Evolutionary conservation across 352 stramenopile genomes (phyloP).

Genomic region (Phytophthora megakarya): DNA sequence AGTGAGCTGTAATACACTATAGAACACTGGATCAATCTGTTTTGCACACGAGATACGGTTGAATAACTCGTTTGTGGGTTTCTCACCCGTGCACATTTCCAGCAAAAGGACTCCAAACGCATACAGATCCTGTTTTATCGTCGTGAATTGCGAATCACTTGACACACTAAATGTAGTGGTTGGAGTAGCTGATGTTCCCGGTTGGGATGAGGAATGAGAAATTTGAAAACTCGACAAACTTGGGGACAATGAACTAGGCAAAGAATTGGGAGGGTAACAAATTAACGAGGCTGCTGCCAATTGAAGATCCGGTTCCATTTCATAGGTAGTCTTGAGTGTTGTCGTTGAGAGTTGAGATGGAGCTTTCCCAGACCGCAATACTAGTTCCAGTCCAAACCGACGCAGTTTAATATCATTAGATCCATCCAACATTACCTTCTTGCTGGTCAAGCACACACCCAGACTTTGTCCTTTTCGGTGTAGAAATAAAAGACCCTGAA

Average conservation of each 20-base stretch:
- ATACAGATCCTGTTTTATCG: conserved; percentile 52
- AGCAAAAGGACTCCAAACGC: conserved; percentile 72
- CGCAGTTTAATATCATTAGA: conserved; percentile 49
- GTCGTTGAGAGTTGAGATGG: conserved; percentile 24
- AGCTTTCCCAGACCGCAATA: conserved; percentile 32
- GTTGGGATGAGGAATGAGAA: conserved; percentile 13
- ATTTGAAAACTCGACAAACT: background rate
- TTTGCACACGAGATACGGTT: conserved; percentile 51
- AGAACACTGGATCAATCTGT: conserved; percentile 56
- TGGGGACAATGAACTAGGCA: conserved; percentile 2
- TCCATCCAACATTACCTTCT: conserved; percentile 63
- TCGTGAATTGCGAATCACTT: conserved; percentile 5
- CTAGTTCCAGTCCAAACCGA: conserved; percentile 53
- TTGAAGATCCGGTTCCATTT: conserved; percentile 29
- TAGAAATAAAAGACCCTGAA: conserved; percentile 49
- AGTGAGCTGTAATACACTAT: conserved; percentile 37
- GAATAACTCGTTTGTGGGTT: conserved; percentile 59
- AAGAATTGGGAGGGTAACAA: conserved; percentile 6
- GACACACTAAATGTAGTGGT: background rate
- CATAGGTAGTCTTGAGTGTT: conserved; percentile 26
- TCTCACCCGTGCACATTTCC: conserved; percentile 65
- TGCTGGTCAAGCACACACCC: conserved; percentile 63
- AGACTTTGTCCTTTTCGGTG: conserved; percentile 44
- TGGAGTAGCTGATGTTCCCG: conserved; percentile 18
- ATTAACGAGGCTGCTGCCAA: background rate